Evolutionary conservation across 345 rosid species (phyloP), one percentile per base, ranked within the genome.

Genomic region (Brassica cretica): DNA sequence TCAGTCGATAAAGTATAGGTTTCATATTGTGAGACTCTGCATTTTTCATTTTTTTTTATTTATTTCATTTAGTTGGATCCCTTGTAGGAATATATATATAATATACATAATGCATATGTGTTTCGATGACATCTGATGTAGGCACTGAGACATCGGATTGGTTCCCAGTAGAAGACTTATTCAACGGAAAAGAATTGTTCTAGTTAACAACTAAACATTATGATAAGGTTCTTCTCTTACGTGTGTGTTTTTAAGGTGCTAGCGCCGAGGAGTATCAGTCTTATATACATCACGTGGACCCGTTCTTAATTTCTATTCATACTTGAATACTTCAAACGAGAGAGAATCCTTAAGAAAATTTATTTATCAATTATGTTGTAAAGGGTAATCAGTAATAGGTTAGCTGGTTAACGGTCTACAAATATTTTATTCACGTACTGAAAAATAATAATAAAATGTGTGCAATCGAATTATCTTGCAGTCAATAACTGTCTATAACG

Each of bases 321-420:
- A 3, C 49, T 70, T 70, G 76, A 77, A 51, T 77, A 30, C 35
- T 77, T 70, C 71, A 53, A 76, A 39, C 71, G 27, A 51, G 16
- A 70, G 29, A 69, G 46, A 60, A 12, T 46, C 16, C 8, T 51
- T n/a, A 4, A n/a, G 39, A 64, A 64, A 3, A 0, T 5, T 75
- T 27, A 10, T 58, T 33, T 15, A 10, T 11, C 21, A n/a, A 10
- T 24, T 75, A 56, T 7, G 66, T 37, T 66, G 27, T 58, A 9
- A 9, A 18, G 3, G 15, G 16, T 53, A 15, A 53, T n/a, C 55
- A 51, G 15, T 73, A n/a, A 44, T 14, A 30, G 3, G 16, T 14
- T 14, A 49, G 21, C 15, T 30, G 9, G 3, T 49, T 64, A 2
- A 30, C 21, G 18, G 15, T 25, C 53, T 32, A 4, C 8, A 19